Evolutionary conservation across 78 protist genomes (phyloP).

Genomic region (Thecamonas trahens): DNA sequence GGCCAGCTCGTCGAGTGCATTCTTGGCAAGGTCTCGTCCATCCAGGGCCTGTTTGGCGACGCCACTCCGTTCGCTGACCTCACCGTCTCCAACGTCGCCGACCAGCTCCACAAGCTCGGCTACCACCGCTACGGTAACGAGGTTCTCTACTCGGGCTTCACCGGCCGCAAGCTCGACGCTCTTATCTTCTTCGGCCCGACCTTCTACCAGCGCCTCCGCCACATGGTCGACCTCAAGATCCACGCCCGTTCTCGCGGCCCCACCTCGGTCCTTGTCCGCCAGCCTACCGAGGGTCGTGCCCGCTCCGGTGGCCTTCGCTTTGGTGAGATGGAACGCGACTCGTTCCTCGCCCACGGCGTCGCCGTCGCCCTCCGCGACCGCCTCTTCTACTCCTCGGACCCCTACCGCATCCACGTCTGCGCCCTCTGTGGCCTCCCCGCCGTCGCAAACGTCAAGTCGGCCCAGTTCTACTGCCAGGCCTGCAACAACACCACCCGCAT

Average conservation of each 20-base stretch:
- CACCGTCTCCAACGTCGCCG: constrained; percentile 72
- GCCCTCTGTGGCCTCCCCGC: constrained; percentile 95
- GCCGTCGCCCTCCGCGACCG: constrained; percentile 93
- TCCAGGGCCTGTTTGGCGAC: constrained; percentile 68
- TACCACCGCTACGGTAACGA: constrained; percentile 91
- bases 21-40: constrained; percentile 80
- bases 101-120: constrained; percentile 67
- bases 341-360: constrained; percentile 75
- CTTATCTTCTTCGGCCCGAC: constrained; percentile 96
- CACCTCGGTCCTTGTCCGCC: constrained; percentile 81
- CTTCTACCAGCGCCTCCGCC: constrained; percentile 98
- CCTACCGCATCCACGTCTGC: constrained; percentile 93
- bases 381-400: constrained; percentile 84
- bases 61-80: constrained; percentile 97
- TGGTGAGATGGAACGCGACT: constrained; percentile 99
- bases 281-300: constrained; percentile 98
- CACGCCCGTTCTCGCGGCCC: constrained; percentile 98
- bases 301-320: constrained; percentile 99
- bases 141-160: constrained; percentile 95
- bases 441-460: constrained; percentile 58
- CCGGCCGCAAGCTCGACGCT: constrained; percentile 86
- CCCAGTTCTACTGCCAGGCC: constrained; percentile 63
- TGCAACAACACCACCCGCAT: constrained; percentile 80
- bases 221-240: constrained; percentile 98
- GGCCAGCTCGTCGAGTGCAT: constrained; percentile 98